These are phyloP conservation scores for Fusarium goolgardi DNA, from an alignment of 2,329 filamentous ascomycete species.

Conservation along the genomic window DNA sequence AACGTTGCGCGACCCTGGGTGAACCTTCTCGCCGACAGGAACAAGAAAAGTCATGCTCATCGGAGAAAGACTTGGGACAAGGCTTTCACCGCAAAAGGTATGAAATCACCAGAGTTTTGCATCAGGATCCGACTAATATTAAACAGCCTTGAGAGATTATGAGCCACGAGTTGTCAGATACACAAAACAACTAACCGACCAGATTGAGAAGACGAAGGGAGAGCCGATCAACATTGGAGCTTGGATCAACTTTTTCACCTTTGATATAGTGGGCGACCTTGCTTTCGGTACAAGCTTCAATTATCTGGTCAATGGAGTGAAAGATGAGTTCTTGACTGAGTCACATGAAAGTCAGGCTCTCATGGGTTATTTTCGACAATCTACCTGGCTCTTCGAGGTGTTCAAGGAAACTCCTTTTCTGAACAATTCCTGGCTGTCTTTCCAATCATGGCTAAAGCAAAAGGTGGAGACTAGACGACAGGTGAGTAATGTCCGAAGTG, in stretches of 20 bases:
- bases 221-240: not conserved
- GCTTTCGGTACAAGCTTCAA: slow-evolving; percentile 34
- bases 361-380: slow-evolving; percentile 1
- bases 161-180: slow-evolving; percentile 27
- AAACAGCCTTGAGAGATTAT: slow-evolving; percentile 18
- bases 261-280: slow-evolving; percentile 35
- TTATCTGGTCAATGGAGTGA: slow-evolving; percentile 8
- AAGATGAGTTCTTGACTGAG: slow-evolving; percentile 10
- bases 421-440: not conserved
- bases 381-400: slow-evolving; percentile 4
- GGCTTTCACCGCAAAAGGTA: slow-evolving; percentile 35
- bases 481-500: not conserved
- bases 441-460: not conserved
- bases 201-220: not conserved
- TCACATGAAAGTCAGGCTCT: slow-evolving; percentile 2
- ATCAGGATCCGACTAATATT: no score
- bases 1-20: slow-evolving; percentile 12
- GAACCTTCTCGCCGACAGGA: slow-evolving; percentile 9
- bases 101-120: no score
- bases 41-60: slow-evolving; percentile 17
- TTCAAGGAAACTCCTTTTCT: not conserved
- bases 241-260: slow-evolving; percentile 33
- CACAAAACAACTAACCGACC: not conserved
- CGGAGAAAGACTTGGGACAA: slow-evolving; percentile 36
- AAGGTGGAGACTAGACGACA: slow-evolving; percentile 10